Evolutionary conservation across 345 rosid genomes (phyloP).

Genomic region (Mercurialis annua): DNA sequence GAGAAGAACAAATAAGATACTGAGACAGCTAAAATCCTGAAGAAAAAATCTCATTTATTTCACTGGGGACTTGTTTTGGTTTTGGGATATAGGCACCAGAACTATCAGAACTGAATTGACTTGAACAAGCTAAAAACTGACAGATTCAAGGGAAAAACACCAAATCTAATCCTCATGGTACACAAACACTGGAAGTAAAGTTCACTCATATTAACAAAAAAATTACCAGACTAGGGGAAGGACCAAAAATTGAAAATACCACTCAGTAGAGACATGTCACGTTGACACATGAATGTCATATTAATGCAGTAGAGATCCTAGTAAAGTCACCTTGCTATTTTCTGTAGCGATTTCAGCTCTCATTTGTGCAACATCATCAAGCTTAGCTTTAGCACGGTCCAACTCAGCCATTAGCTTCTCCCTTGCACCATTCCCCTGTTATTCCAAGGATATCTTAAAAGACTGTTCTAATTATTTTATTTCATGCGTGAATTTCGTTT

Average conservation of each 20-base stretch:
- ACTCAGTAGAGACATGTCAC: neutral
- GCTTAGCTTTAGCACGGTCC: conserved; percentile 51
- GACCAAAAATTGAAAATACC: neutral
- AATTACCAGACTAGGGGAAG: neutral
- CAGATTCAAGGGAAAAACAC: neutral
- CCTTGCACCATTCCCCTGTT: conserved; percentile 34
- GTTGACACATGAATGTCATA: neutral
- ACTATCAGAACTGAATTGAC: neutral
- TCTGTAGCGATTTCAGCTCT: conserved; percentile 40
- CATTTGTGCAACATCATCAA: conserved; percentile 39
- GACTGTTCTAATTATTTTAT: neutral
- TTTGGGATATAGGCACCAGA: neutral
- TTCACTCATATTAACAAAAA: neutral
- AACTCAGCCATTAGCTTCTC: conserved; percentile 33
- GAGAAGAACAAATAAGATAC: neutral
- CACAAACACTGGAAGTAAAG: neutral
- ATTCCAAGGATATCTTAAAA: conserved; percentile 17
- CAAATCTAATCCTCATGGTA: neutral
- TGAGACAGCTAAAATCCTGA: neutral
- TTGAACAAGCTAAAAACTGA: neutral
- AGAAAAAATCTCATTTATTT: neutral
- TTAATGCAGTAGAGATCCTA: neutral
- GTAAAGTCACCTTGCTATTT: conserved; percentile 47
- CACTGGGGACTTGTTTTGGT: neutral
- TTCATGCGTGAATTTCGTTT: conserved; percentile 6